Base-by-base conservation (phyloP, 106 monocot species). In the Posidonia australis region DNA sequence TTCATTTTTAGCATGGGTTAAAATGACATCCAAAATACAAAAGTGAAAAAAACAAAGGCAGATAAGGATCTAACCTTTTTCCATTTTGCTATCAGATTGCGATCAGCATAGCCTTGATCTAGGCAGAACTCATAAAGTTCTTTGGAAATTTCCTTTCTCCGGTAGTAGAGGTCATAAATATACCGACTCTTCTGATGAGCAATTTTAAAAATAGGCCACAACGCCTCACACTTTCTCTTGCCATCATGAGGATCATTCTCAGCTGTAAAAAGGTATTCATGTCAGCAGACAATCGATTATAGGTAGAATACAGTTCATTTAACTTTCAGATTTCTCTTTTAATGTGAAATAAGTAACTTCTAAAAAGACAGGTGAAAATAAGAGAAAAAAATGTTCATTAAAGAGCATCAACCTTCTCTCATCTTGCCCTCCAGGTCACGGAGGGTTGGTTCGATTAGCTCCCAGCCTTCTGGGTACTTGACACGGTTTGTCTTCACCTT, bases 241-340 rank as follows among this genome's bases (percentile, higher is more conserved):
- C 90, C 94, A 54, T 96, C 90, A 61, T 96, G 94, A 0, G 94
- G 86, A 59, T 96, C 94, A 65, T 90, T 89, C 70, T 94, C 90
- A 60, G 89, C 89, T 94, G 78, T 13, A 41, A 54, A 19, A 52
- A 5, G 11, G 20, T 10, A 66, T 44, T 29, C 17, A 20, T 10
- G 7, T 44, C 25, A 28, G 51, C 29, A 49, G 21, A 24, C 44
- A 5, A 30, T 7, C 16, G 25, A 48, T 44, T n/a, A 36, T 36
- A 36, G 36, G 7, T 36, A 36, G 7, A 36, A 36, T 36, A 7
- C n/a, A 36, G 7, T 36, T 36, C 7, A 36, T 2, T 36, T 36
- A 36, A 4, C 36, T 36, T 36, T 36, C 36, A 36, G 7, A 36
- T 36, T 36, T 36, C 36, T 7, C 36, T 7, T 36, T 36, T 7